Evolutionary conservation across 2,329 filamentous ascomycete species (phyloP), one percentile per base, ranked within the genome.

Genomic region (Xylaria sp.): DNA sequence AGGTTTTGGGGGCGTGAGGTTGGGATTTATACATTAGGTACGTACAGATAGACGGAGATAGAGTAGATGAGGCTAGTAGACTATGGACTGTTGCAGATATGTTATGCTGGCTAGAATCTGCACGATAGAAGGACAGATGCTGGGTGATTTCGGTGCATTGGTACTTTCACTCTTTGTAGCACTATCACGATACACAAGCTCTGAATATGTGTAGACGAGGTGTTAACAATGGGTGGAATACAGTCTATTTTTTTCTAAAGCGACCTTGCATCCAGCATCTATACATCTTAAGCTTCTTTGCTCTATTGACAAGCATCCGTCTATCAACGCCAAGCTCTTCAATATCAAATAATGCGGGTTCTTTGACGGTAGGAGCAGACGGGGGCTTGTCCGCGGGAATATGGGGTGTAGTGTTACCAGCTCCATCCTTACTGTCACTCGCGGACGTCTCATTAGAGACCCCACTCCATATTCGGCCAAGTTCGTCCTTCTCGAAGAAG

Each of bases 201-300:
- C 55, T 0, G 39, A 51, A 42, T 8, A 30, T 3, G 17, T 4
- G 6, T 11, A 58, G 5, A n/a, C 3, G 27, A 17, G 36, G n/a
- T 9, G 4, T 48, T n/a, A 51, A 36, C 19, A 12, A 17, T 57
- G 36, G 50, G 24, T 45, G 53, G 24, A 57, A 70, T 58, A 21
- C 67, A 67, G 65, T 81, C 78, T 83, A 86, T 82, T 84, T 85
- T 82, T 94, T 95, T 75, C 85, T 88, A 79, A 96, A 97, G 3
- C 89, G 88, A 34, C 92, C 93, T 80, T 97, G 93, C 79, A 97
- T 88, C 94, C 96, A 99, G 83, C 95, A 98, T 69, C 96, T 89
- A 81, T 98, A 98, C 96, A 99, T 99, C 82, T 98, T 99, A 57
- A 97, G 84, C 81, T 94, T 92, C 76, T 91, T 88, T 63, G 94